These are phyloP conservation scores for Colletotrichum liaoningense DNA, from an alignment of 2,329 filamentous ascomycete species.

Conservation along the genomic window DNA sequence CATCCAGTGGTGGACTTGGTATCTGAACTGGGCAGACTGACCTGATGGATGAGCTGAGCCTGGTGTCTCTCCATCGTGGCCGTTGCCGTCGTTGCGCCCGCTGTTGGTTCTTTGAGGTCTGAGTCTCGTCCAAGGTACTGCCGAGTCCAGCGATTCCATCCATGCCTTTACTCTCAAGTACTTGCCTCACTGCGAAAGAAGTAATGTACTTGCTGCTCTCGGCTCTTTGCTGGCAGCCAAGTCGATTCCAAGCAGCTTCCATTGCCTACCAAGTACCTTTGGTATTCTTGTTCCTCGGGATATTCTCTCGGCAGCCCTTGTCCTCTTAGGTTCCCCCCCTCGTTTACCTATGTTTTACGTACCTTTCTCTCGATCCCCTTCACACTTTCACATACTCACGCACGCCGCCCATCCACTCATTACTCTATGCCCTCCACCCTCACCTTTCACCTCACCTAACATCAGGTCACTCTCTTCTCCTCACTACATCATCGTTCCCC, in stretches of 20 bases:
- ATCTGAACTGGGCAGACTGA: neutral
- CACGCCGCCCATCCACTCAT: slow-evolving; percentile 27
- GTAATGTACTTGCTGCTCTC: neutral
- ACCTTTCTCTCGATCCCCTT: slow-evolving; percentile 15
- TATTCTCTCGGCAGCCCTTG: slow-evolving; percentile 14
- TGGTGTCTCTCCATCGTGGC: neutral
- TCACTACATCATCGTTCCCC: slow-evolving; percentile 5
- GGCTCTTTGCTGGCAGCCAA: neutral
- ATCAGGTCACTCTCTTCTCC: slow-evolving; percentile 16
- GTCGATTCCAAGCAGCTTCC: neutral
- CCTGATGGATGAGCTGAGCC: slow-evolving; percentile 1
- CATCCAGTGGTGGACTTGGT: neutral
- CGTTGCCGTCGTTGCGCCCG: neutral
- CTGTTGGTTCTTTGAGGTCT: neutral
- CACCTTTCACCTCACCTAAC: slow-evolving; percentile 19
- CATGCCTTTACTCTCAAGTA: too few relatives aligned
- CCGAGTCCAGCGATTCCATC: neutral
- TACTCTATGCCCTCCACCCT: slow-evolving; percentile 29
- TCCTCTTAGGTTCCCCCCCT: neutral
- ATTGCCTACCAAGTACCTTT: neutral
- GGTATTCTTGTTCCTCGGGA: slow-evolving; percentile 21
- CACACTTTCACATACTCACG: slow-evolving; percentile 7
- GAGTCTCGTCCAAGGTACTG: neutral
- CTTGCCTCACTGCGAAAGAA: too few relatives aligned
- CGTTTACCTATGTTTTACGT: slow-evolving; percentile 31